phyloP scores from a whole-genome alignment of 2,329 filamentous ascomycete genomes.

The Exophiala calicioides region DNA sequence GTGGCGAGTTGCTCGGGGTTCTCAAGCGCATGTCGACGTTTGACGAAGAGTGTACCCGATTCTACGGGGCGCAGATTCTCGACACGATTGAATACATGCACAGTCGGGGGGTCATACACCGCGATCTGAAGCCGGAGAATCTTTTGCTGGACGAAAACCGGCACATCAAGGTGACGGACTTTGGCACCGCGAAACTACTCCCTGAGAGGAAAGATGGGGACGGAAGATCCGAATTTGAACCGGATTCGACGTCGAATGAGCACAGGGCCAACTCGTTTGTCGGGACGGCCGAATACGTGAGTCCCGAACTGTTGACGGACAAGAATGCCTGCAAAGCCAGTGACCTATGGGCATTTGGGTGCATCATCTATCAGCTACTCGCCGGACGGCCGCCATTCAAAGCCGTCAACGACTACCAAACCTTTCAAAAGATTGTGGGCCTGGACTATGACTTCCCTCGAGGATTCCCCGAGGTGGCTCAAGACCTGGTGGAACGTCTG shows the following conservation, averaged over 20 bases:
- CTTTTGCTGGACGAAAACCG: constrained; percentile 92
- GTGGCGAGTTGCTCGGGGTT: constrained; percentile 87
- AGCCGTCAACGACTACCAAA: constrained; percentile 90
- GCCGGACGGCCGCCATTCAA: constrained; percentile 98
- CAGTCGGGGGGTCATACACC: constrained; percentile 89
- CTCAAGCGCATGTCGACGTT: constrained; percentile 94
- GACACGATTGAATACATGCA: constrained; percentile 99
- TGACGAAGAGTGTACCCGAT: constrained; percentile 88
- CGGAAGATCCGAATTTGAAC: constrained; percentile 45
- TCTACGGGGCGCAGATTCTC: constrained; percentile 93
- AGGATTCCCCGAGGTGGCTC: constrained; percentile 82
- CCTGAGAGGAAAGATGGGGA: constrained; percentile 51
- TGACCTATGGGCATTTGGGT: constrained; percentile 97
- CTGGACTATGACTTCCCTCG: constrained; percentile 91
- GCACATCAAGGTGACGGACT: constrained; percentile 98
- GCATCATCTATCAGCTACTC: constrained; percentile 93
- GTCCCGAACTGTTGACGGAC: constrained; percentile 91
- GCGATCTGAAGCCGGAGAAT: constrained; percentile 95
- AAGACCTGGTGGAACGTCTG: constrained; percentile 85
- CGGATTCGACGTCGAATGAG: constrained; percentile 44
- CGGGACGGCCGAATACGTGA: constrained; percentile 96
- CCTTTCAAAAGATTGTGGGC: constrained; percentile 95
- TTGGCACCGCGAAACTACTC: constrained; percentile 94
- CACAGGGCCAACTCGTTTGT: constrained; percentile 90
- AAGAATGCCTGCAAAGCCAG: constrained; percentile 98